These are phyloP conservation scores for Saururus chinensis DNA, from an alignment of 164 flowering plant species.

Conservation along the genomic window DNA sequence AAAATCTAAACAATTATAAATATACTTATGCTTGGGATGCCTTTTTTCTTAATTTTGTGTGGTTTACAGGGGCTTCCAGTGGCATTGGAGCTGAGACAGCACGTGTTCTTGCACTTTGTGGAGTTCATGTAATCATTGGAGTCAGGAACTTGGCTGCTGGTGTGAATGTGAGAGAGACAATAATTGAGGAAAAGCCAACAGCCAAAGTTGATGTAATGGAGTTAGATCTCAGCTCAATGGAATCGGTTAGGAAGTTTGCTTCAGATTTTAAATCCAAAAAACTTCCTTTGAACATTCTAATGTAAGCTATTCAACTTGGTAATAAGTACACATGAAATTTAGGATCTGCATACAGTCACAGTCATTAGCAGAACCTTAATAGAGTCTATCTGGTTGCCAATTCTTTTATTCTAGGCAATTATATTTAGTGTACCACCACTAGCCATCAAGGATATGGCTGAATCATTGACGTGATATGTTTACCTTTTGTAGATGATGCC, in stretches of 20 bases:
- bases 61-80: slow-evolving; percentile 66
- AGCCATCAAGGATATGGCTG: no score
- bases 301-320: slow-evolving; percentile 31
- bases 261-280: slow-evolving; percentile 39
- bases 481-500: neutral
- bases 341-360: neutral
- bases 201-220: slow-evolving; percentile 73
- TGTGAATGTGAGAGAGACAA: slow-evolving; percentile 35
- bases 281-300: slow-evolving; percentile 54
- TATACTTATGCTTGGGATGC: neutral
- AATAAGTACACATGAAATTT: neutral
- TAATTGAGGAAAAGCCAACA: slow-evolving; percentile 39
- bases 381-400: no score
- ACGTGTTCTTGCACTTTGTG: slow-evolving; percentile 60
- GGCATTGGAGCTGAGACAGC: slow-evolving; percentile 74
- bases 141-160: slow-evolving; percentile 58
- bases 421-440: no score
- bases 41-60: neutral
- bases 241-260: slow-evolving; percentile 63
- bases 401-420: no score
- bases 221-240: slow-evolving; percentile 63
- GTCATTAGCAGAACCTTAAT: neutral
- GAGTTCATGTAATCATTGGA: slow-evolving; percentile 66
- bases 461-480: neutral
- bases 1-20: no score